Percentiles rank a stretch among this genome's conserved stretches.
These are phyloP conservation scores for Scutellaria barbata DNA, from an alignment of 257 asterid species.

Conservation along the genomic window DNA sequence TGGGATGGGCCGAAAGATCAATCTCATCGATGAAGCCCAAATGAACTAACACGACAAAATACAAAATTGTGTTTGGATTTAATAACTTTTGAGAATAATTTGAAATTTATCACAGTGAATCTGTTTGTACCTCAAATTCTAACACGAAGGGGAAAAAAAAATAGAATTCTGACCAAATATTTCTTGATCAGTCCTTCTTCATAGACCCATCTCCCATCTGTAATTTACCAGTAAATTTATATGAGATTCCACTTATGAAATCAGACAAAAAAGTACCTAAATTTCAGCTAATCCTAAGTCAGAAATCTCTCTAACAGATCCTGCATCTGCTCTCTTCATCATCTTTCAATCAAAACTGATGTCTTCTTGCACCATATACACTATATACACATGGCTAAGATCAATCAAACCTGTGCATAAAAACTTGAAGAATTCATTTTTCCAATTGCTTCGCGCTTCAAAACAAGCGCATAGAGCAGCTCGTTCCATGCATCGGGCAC, in stretches of 20 bases:
- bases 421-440: conserved; percentile 37
- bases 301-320: conserved; percentile 27
- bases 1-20: too few relatives aligned
- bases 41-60: too few relatives aligned
- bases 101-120: too few relatives aligned
- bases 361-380: conserved; percentile 28
- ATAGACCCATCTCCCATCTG: conserved; percentile 15
- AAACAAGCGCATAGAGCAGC: conserved; percentile 65
- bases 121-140: too few relatives aligned
- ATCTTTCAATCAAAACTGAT: conserved; percentile 26
- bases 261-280: conserved; percentile 24
- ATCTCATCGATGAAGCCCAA: too few relatives aligned
- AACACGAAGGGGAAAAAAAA: background rate
- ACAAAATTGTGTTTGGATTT: too few relatives aligned
- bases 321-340: conserved; percentile 16
- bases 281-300: conserved; percentile 31
- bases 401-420: conserved; percentile 39
- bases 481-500: conserved; percentile 93
- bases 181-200: conserved; percentile 17
- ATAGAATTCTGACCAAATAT: conserved; percentile 13
- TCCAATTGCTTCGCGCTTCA: conserved; percentile 50
- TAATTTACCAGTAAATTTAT: conserved; percentile 9
- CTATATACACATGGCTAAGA: conserved; percentile 33
- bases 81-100: too few relatives aligned
- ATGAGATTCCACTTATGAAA: conserved; percentile 16